Conservation (phyloP, 768 basidiomycete species). For the Pleurotus citrinopileatus region DNA sequence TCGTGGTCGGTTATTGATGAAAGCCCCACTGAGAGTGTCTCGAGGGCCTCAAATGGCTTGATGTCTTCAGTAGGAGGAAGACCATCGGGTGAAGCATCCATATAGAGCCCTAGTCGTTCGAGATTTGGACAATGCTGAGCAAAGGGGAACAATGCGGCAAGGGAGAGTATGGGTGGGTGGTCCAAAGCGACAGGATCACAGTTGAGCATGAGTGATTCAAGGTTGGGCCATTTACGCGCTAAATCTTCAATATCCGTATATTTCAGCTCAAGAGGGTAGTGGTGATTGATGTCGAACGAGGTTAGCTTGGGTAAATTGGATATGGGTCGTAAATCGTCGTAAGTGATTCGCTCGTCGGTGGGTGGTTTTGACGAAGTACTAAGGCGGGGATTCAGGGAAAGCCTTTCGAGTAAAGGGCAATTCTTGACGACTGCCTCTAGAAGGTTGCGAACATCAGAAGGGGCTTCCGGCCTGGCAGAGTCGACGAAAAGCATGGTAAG, state of each 20-base stretch:
- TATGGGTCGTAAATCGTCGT: constrained; percentile 15
- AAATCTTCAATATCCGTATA: constrained; percentile 43
- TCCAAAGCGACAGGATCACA: constrained; percentile 38
- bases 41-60: constrained; percentile 28
- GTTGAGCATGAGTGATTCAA: constrained; percentile 44
- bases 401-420: constrained; percentile 43
- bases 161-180: constrained; percentile 28
- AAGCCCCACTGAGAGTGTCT: constrained; percentile 45
- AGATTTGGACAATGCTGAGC: constrained; percentile 37
- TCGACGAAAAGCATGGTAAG: constrained; percentile 53
- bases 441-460: constrained; percentile 37
- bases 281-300: constrained; percentile 34
- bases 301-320: constrained; percentile 14
- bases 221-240: constrained; percentile 41
- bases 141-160: constrained; percentile 38
- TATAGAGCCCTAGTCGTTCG: constrained; percentile 37
- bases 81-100: constrained; percentile 26
- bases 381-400: constrained; percentile 38
- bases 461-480: constrained; percentile 40
- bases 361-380: constrained; percentile 11
- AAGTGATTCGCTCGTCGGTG: constrained; percentile 16
- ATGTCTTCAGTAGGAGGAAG: constrained; percentile 9
- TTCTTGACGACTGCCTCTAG: constrained; percentile 42
- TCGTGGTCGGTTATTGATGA: constrained; percentile 42
- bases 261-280: constrained; percentile 34